These are phyloP conservation scores for Rhododendron griersonianum DNA, from an alignment of 148 eudicot species.

Conservation along the genomic window DNA sequence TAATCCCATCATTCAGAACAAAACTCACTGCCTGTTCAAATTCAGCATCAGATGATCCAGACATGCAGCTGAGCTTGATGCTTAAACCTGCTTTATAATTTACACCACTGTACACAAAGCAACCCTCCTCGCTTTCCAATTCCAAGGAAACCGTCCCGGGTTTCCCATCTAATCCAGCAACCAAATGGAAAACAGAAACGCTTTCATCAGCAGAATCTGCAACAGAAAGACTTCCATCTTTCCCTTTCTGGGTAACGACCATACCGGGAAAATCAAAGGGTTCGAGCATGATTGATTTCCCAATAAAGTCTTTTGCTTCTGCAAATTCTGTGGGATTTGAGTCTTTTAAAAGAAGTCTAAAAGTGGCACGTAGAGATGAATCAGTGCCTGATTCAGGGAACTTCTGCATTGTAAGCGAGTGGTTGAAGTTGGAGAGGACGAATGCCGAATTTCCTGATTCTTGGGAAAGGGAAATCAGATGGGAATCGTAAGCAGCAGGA, in stretches of 20 bases:
- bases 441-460: constrained; percentile 23
- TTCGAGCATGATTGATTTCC: constrained; percentile 58
- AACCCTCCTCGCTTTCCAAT: constrained; percentile 46
- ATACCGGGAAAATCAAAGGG: constrained; percentile 70
- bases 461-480: constrained; percentile 58
- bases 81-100: constrained; percentile 3
- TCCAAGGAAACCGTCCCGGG: constrained; percentile 50
- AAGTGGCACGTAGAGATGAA: constrained; percentile 49
- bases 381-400: constrained; percentile 46
- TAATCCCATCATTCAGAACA: constrained; percentile 38
- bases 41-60: constrained; percentile 17
- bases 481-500: constrained; percentile 48
- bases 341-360: constrained; percentile 51
- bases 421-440: constrained; percentile 33
- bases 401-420: constrained; percentile 32
- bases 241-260: constrained; percentile 42
- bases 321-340: neutral
- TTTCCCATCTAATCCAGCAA: constrained; percentile 51
- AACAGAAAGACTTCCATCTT: constrained; percentile 30
- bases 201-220: constrained; percentile 2
- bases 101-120: constrained; percentile 43
- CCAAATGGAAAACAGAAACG: constrained; percentile 33
- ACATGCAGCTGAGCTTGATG: constrained; percentile 48
- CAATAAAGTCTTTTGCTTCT: constrained; percentile 26
- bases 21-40: constrained; percentile 52